Evolutionary conservation across 805 yeast species (phyloP), one percentile per base, ranked within the genome.

Genomic region (Saccharomycopsis sp.): DNA sequence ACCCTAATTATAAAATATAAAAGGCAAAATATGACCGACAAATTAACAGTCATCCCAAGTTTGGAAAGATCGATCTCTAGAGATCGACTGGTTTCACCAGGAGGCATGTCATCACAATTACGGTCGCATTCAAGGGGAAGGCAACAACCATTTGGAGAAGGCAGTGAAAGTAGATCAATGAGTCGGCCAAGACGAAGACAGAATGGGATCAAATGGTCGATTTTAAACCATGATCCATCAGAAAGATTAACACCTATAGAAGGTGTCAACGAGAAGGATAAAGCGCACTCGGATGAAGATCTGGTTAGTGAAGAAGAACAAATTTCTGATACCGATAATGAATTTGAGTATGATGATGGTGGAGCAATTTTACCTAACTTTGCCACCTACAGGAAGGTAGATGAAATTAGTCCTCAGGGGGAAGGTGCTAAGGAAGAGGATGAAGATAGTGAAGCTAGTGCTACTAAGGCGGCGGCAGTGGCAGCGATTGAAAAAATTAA

Each of bases 221-320:
- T 84, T 34, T 70, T 85, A 39, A 73, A 75, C 44, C 84, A 78
- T 53, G 89, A 84, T 54, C 94, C 94, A 0, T 79, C 80, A 51
- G 83, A 80, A 54, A 64, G 93, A 47, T 59, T 81, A 7, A 21
- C 28, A 3, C 21, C 21, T 8, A 8, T 22, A 47, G 31, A 39
- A 3, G 22, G 34, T 6, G 34, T 13, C 19, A 26, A 11, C 14
- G 31, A 19, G 4, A 28, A 37, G 14, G 46, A 31, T 16, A 42
- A 47, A 1, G 23, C 34, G n/a, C n/a, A 33, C 4, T 24, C 23
- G 4, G 28, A 21, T 9, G 40, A 39, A 4, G 48, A 43, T 24
- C 19, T 13, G 9, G 13, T 28, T 11, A 70, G 77, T 55, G 81
- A 77, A 41, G 83, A 77, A 51, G 83, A 77, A 54, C 77, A 75